Percentiles rank a stretch among this genome's conserved stretches.
These are phyloP conservation scores for Saururus chinensis DNA, from an alignment of 164 flowering plant species.

Conservation along the genomic window DNA sequence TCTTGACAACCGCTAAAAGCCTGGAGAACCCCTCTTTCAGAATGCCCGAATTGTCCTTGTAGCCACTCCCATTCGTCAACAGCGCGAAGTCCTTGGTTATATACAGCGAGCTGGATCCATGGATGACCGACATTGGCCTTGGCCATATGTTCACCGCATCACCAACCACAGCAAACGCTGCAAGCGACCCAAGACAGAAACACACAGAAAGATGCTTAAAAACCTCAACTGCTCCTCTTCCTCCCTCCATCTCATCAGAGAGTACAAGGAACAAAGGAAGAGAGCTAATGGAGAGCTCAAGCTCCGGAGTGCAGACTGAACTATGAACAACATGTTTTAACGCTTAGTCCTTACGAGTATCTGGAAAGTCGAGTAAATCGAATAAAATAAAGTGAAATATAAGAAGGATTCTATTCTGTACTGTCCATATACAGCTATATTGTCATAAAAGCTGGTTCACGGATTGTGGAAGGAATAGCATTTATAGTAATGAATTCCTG, in stretches of 20 bases:
- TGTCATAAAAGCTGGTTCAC: no score
- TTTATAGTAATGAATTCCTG: no score
- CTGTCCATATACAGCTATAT: no score
- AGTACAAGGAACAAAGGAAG: no score
- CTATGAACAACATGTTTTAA: no score
- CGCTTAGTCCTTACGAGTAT: no score
- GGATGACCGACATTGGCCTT: conserved; percentile 45
- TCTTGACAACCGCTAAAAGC: conserved; percentile 27
- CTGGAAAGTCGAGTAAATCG: no score
- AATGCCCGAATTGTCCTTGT: conserved; percentile 42
- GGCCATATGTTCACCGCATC: conserved; percentile 59
- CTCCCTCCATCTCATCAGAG: neutral
- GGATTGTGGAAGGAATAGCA: no score
- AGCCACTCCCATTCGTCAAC: conserved; percentile 35
- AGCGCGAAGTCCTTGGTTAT: conserved; percentile 41
- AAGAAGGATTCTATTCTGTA: no score
- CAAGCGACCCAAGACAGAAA: neutral
- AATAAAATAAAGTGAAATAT: no score
- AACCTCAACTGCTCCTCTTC: neutral
- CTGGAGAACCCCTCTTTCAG: conserved; percentile 59
- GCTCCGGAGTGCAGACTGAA: no score
- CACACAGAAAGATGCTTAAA: neutral
- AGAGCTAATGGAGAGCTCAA: neutral
- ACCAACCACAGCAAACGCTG: conserved; percentile 1
- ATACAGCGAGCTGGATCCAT: conserved; percentile 28